phyloP scores from a whole-genome alignment of 2,329 filamentous ascomycete genomes.

The Coleophoma crateriformis region DNA sequence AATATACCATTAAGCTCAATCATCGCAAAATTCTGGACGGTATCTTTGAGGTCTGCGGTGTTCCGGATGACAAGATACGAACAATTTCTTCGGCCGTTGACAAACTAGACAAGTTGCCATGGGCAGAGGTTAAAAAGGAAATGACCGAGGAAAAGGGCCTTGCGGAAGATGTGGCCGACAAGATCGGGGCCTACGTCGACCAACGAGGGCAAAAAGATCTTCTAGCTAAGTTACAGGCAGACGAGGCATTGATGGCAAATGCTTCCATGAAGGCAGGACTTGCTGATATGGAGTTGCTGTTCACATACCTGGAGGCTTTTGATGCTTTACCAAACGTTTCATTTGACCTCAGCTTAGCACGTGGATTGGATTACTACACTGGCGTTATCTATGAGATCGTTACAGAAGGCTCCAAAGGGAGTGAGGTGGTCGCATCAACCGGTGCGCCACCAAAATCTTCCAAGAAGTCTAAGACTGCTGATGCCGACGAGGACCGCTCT shows the following conservation, averaged over 20 bases:
- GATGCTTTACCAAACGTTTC: constrained; percentile 68
- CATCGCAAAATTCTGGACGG: constrained; percentile 92
- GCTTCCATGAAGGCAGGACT: constrained; percentile 73
- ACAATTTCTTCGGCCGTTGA: constrained; percentile 90
- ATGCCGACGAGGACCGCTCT: constrained; percentile 58
- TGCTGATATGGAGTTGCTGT: constrained; percentile 73
- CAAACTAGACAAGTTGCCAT: constrained; percentile 90
- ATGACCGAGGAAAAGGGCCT: constrained; percentile 93
- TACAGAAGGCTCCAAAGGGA: constrained; percentile 66
- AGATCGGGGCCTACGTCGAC: constrained; percentile 80
- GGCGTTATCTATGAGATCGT: constrained; percentile 73
- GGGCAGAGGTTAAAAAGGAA: constrained; percentile 84
- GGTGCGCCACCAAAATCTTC: constrained; percentile 28
- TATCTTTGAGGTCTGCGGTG: constrained; percentile 85
- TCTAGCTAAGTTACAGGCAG: constrained; percentile 61
- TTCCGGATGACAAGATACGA: constrained; percentile 80
- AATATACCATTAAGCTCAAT: constrained; percentile 80
- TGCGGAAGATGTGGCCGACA: constrained; percentile 70
- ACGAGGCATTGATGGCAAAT: constrained; percentile 65
- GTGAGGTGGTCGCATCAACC: constrained; percentile 27
- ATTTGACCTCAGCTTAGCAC: constrained; percentile 84
- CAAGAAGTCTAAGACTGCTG: constrained; percentile 41
- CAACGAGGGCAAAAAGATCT: constrained; percentile 71
- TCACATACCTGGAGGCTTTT: constrained; percentile 77
- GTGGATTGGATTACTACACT: constrained; percentile 86